Evolutionary conservation across 768 basidiomycete genomes (phyloP).

Genomic region (Phylloporus arenicola): DNA sequence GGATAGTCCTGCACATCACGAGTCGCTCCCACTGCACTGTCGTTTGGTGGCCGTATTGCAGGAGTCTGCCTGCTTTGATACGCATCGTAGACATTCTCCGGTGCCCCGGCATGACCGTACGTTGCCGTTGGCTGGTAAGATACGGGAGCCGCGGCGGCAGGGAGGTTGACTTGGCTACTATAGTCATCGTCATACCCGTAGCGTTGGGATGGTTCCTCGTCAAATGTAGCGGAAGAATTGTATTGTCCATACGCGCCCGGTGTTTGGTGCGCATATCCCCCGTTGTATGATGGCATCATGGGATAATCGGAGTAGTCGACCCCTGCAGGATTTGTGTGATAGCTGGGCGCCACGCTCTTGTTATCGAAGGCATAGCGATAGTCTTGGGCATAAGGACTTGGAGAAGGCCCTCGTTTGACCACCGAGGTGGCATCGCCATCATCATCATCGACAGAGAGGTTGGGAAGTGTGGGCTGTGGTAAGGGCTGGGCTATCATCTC

Average conservation of each 20-base stretch:
- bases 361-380: slow-evolving; percentile 51
- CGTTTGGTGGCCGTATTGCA: slow-evolving; percentile 28
- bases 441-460: slow-evolving; percentile 79
- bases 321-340: slow-evolving; percentile 38
- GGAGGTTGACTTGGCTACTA: slow-evolving; percentile 57
- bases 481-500: slow-evolving; percentile 73
- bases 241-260: slow-evolving; percentile 49
- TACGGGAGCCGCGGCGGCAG: slow-evolving; percentile 55
- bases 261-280: slow-evolving; percentile 55
- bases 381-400: slow-evolving; percentile 51
- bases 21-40: slow-evolving; percentile 29
- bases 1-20: slow-evolving; percentile 38
- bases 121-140: slow-evolving; percentile 35
- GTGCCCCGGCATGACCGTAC: slow-evolving; percentile 13
- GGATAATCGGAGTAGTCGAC: slow-evolving; percentile 45
- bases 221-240: slow-evolving; percentile 55
- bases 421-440: slow-evolving; percentile 50
- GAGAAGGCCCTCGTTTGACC: slow-evolving; percentile 47
- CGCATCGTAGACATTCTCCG: slow-evolving; percentile 42
- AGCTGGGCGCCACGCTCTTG: slow-evolving; percentile 36
- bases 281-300: slow-evolving; percentile 72
- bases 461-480: slow-evolving; percentile 93
- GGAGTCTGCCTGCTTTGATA: slow-evolving; percentile 48
- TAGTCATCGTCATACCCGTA: slow-evolving; percentile 64
- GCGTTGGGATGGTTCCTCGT: slow-evolving; percentile 44